Conservation (phyloP, 768 basidiomycete species). For the Pleurotus platypus region DNA sequence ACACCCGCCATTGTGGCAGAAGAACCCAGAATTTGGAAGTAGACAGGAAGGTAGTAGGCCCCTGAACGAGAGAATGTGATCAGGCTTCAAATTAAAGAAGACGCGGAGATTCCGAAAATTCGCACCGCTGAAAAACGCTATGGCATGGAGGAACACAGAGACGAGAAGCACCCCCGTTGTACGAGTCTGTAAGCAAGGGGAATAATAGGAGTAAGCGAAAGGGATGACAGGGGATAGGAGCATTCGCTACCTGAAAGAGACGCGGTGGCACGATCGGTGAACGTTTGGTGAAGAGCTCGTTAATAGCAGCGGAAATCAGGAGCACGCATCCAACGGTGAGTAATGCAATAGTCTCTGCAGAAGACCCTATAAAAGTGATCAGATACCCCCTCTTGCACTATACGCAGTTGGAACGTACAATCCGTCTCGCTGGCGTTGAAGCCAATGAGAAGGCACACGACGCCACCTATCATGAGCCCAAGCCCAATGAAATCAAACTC, state of each 20-base stretch:
- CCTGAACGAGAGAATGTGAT: constrained; percentile 20
- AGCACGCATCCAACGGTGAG: constrained; percentile 55
- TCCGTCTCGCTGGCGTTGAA: constrained; percentile 66
- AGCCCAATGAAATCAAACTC: constrained; percentile 77
- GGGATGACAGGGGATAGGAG: too few relatives aligned
- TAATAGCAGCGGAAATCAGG: constrained; percentile 47
- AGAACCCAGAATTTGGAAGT: constrained; percentile 74
- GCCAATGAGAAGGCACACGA: constrained; percentile 68
- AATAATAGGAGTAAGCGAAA: too few relatives aligned
- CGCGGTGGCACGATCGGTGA: constrained; percentile 75
- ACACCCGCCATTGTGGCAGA: constrained; percentile 71
- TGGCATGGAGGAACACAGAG: constrained; percentile 57
- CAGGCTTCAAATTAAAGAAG: background rate
- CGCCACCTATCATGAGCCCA: constrained; percentile 54
- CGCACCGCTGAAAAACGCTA: constrained; percentile 57
- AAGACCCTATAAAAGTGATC: constrained; percentile 41
- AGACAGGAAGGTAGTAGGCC: constrained; percentile 70
- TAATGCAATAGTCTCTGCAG: constrained; percentile 56
- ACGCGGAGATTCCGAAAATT: background rate
- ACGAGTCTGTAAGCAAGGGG: constrained; percentile 45
- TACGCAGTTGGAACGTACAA: constrained; percentile 40
- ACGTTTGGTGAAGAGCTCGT: constrained; percentile 59
- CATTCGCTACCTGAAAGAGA: constrained; percentile 53
- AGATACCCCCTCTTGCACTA: background rate
- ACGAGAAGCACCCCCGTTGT: constrained; percentile 64